Base-by-base conservation (phyloP, 148 eudicot genomes). In the Bassia scoparia region DNA sequence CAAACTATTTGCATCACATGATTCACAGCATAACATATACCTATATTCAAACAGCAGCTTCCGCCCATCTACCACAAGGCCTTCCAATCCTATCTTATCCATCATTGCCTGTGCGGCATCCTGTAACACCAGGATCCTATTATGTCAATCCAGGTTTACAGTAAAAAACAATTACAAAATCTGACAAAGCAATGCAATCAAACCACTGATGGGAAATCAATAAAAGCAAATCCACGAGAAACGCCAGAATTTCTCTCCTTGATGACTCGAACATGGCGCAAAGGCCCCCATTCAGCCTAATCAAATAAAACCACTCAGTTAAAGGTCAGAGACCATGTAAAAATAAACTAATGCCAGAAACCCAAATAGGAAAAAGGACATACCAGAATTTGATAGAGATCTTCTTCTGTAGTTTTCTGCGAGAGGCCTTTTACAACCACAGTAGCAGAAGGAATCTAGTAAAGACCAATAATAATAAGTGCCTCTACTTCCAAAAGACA, bases 221-320 rank as follows among this genome's bases (percentile, higher is more conserved):
- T 84, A 79, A 94, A 94, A 62, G 98, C 97, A 85, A 94, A 94
- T 71, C 98, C 98, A 75, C 97, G 96, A 69, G 98, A 94, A 74
- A 83, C 52, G 76, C 97, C 96, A 79, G 97, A 94, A 79, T 74
- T 89, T 46, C 96, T 83, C 87, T 94, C 98, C 83, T 88, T 94
- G 71, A 94, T 89, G 46, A 94, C 91, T 65, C 97, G 93, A 59
- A 91, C 97, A 82, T 94, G 88, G 48, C 93, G 96, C 73, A 94
- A 88, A 50, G 98, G 98, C 30, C 96, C 98, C 98, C 98, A 94
- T 76, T 94, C 98, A 82, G 97, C 98, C 98, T 94, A 83, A 76
- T 72, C 63, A 76, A 69, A 65, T 27, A 41, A 71, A 23, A 15
- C 38, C 46, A 66, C 44, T 61, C 52, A 58, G 68, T 68, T 30